A percentile compares a stretch with the other conserved stretches of the same genome.
Conservation (phyloP, 2,329 filamentous ascomycete genomes). For the Verticillium tricorpus region DNA sequence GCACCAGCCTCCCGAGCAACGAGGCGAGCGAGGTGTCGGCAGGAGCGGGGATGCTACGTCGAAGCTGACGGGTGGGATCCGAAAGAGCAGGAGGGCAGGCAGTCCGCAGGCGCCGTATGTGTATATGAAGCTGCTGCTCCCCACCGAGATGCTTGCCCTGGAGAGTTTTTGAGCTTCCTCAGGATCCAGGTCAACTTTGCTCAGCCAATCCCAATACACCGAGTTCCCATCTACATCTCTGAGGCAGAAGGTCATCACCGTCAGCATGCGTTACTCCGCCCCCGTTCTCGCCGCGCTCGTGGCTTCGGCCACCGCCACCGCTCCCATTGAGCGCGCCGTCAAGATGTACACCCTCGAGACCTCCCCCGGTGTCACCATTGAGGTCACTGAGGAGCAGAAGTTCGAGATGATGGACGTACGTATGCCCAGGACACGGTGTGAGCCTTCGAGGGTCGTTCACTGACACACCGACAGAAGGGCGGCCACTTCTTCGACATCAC, state of each 20-base stretch:
- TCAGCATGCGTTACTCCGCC: constrained; percentile 14
- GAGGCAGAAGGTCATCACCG: not conserved
- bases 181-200: not conserved
- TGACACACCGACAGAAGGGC: constrained; percentile 8
- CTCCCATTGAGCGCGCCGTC: constrained; percentile 6
- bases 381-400: constrained; percentile 20
- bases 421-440: not conserved
- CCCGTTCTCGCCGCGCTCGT: constrained; percentile 16
- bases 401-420: constrained; percentile 18
- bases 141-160: not conserved
- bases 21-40: not conserved
- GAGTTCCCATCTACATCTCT: not conserved
- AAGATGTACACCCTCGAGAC: constrained; percentile 17
- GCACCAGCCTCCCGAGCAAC: not conserved
- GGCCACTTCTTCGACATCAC: constrained; percentile 20
- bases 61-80: not conserved
- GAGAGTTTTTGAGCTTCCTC: not conserved
- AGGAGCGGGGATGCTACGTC: not conserved
- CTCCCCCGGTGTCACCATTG: constrained; percentile 15
- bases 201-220: not conserved
- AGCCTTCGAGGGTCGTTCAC: not conserved
- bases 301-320: constrained; percentile 9
- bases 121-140: not conserved
- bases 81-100: not conserved
- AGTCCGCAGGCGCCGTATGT: not conserved